Conservation (phyloP, 768 basidiomycete species). For the Tricholomella constricta region DNA sequence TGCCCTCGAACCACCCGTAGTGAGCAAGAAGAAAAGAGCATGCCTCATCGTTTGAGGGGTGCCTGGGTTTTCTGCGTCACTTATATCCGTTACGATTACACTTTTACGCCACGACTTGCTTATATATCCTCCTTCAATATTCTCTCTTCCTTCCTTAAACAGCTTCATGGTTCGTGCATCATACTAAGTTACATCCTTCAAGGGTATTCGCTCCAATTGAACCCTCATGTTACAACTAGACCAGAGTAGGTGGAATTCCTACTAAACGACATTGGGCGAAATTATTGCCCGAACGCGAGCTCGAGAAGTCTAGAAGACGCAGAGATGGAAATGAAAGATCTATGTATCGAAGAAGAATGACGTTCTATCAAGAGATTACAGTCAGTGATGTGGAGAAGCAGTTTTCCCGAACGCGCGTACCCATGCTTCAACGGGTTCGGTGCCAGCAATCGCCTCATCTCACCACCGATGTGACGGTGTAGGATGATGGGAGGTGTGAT, state of each 20-base stretch:
- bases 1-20: constrained; percentile 94
- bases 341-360: not conserved
- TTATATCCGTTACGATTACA: constrained; percentile 35
- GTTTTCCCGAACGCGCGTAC: too few relatives aligned
- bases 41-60: constrained; percentile 81
- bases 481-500: too few relatives aligned
- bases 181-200: constrained; percentile 21
- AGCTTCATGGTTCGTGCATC: constrained; percentile 29
- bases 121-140: constrained; percentile 48
- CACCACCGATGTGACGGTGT: too few relatives aligned
- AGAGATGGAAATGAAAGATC: not conserved
- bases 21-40: constrained; percentile 73
- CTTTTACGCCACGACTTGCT: constrained; percentile 44
- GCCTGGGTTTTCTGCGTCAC: constrained; percentile 23
- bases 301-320: not conserved
- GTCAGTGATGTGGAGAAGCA: not conserved
- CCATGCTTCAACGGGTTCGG: too few relatives aligned
- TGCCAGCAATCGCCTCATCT: too few relatives aligned
- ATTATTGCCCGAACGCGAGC: too few relatives aligned
- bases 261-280: not conserved
- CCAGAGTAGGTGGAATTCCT: not conserved
- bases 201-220: constrained; percentile 20
- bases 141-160: constrained; percentile 41
- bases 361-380: not conserved
- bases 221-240: not conserved